Evolutionary conservation across 1,284 basidiomycete species (phyloP).

Genomic region (Irpex sp.): DNA sequence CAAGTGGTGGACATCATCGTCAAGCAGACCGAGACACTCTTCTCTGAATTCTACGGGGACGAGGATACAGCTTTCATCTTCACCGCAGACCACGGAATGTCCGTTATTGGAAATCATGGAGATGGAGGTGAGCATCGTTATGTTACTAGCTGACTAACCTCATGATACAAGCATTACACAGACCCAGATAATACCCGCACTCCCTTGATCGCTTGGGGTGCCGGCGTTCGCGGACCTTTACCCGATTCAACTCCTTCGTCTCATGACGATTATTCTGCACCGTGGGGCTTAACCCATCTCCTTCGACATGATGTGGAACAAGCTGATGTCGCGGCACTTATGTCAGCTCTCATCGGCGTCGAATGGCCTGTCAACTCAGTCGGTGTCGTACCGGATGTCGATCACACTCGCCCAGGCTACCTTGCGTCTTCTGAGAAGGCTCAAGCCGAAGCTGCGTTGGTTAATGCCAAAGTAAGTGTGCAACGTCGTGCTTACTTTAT

Average conservation of each 20-base stretch:
- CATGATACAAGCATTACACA: constrained; percentile 23
- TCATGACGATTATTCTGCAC: constrained; percentile 65
- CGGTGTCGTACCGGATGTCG: constrained; percentile 68
- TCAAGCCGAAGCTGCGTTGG: constrained; percentile 56
- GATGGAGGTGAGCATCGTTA: constrained; percentile 61
- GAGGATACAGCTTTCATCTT: constrained; percentile 78
- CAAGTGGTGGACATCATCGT: constrained; percentile 79
- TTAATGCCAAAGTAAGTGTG: constrained; percentile 59
- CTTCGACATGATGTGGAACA: constrained; percentile 77
- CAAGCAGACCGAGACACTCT: constrained; percentile 58
- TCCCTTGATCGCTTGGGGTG: constrained; percentile 83
- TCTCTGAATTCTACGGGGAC: constrained; percentile 66
- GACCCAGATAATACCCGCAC: constrained; percentile 89
- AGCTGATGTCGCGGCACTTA: constrained; percentile 79
- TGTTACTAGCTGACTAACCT: constrained; percentile 5
- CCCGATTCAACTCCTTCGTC: constrained; percentile 51
- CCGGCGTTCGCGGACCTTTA: constrained; percentile 67
- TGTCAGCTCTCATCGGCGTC: constrained; percentile 70
- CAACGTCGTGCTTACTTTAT: not conserved
- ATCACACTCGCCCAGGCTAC: constrained; percentile 54
- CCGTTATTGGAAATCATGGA: constrained; percentile 84
- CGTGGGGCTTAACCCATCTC: constrained; percentile 58
- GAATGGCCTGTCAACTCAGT: constrained; percentile 77
- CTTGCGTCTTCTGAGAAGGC: constrained; percentile 38
- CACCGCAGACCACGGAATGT: constrained; percentile 92